Conservation (phyloP, 2,329 filamentous ascomycete genomes). For the Diatrype stigma region DNA sequence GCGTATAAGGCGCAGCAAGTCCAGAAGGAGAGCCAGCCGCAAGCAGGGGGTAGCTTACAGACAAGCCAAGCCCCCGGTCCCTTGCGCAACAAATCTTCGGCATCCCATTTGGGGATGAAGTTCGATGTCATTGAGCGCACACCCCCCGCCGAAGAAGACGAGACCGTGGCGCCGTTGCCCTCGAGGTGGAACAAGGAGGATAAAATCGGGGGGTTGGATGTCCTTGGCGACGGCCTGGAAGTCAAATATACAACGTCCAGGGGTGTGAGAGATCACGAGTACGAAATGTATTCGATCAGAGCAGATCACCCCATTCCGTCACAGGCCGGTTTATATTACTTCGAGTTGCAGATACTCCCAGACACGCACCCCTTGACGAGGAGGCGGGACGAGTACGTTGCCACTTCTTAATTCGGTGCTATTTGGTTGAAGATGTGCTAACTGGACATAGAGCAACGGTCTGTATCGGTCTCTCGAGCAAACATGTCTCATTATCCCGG, state of each 20-base stretch:
- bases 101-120: conserved; percentile 69
- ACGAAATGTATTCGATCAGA: conserved; percentile 79
- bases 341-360: conserved; percentile 59
- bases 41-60: conserved; percentile 26
- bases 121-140: conserved; percentile 81
- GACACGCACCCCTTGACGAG: conserved; percentile 59
- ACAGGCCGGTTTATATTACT: conserved; percentile 94
- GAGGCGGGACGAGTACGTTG: conserved; percentile 52
- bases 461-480: conserved; percentile 58
- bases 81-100: conserved; percentile 53
- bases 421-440: conserved; percentile 7
- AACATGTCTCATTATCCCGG: conserved; percentile 48
- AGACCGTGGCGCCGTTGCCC: conserved; percentile 63
- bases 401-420: conserved; percentile 3
- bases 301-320: conserved; percentile 82
- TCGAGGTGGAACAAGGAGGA: conserved; percentile 78
- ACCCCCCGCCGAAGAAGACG: conserved; percentile 56
- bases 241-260: conserved; percentile 55
- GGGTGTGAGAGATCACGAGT: conserved; percentile 47
- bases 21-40: conserved; percentile 44
- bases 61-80: conserved; percentile 30
- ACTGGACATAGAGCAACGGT: conserved; percentile 49
- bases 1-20: conserved; percentile 58
- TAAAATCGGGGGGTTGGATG: conserved; percentile 68
- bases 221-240: conserved; percentile 69